Conservation (phyloP, 441 rosid species). For the Populus hybrid region DNA sequence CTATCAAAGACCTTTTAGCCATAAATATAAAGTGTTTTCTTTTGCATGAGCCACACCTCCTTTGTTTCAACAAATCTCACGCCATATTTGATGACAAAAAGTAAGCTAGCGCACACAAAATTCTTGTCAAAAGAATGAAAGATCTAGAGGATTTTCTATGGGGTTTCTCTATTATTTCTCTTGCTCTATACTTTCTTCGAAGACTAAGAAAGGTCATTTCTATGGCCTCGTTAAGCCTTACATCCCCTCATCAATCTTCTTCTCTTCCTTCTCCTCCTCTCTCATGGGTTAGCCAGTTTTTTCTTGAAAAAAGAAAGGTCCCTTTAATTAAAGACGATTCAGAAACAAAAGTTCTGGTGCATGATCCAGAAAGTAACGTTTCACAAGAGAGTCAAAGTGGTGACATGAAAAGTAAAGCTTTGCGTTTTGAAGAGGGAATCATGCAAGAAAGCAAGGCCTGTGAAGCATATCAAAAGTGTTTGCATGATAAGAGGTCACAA, state of each 20-base stretch:
- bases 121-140: constrained; percentile 16
- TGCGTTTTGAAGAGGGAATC: neutral
- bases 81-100: neutral
- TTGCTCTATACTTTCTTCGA: constrained; percentile 5
- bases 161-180: constrained; percentile 26
- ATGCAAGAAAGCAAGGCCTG: neutral
- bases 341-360: neutral
- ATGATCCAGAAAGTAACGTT: neutral
- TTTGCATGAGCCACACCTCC: constrained; percentile 8
- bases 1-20: neutral
- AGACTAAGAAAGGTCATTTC: constrained; percentile 13
- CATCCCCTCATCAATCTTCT: constrained; percentile 7
- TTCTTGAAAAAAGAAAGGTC: constrained; percentile 3
- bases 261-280: constrained; percentile 10
- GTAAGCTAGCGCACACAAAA: neutral
- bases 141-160: constrained; percentile 26
- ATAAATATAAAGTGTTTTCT: neutral
- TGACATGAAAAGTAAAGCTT: neutral
- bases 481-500: neutral
- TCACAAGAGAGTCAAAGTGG: neutral
- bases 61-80: neutral
- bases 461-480: constrained; percentile 15
- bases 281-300: constrained; percentile 17
- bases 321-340: neutral
- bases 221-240: constrained; percentile 20